These are phyloP conservation scores for Mycena venus DNA, from an alignment of 768 basidiomycete species.

Conservation along the genomic window DNA sequence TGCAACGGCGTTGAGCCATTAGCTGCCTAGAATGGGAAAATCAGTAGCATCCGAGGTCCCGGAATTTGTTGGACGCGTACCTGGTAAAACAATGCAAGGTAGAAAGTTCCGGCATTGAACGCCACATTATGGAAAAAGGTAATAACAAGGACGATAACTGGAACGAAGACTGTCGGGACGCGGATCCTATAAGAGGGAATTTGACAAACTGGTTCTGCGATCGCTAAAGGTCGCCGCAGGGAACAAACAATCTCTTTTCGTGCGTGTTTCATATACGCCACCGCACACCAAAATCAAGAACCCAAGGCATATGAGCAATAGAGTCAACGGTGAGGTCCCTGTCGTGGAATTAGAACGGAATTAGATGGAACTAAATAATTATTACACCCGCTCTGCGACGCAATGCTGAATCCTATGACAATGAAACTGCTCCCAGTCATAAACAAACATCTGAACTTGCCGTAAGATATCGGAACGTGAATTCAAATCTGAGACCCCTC, in stretches of 20 bases:
- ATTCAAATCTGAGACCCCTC: constrained; percentile 46
- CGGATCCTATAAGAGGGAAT: constrained; percentile 18
- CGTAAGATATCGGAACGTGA: constrained; percentile 35
- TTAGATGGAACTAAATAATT: constrained; percentile 13
- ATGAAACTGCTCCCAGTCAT: constrained; percentile 82
- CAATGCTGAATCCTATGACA: constrained; percentile 86
- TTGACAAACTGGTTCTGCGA: constrained; percentile 67
- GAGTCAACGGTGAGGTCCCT: constrained; percentile 78
- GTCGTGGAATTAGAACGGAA: constrained; percentile 29
- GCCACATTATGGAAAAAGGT: constrained; percentile 87
- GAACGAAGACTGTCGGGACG: constrained; percentile 32
- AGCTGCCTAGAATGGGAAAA: constrained; percentile 64
- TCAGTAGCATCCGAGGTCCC: constrained; percentile 20
- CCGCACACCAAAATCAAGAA: constrained; percentile 66
- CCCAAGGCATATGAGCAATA: constrained; percentile 71
- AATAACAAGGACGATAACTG: constrained; percentile 76
- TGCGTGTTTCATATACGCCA: constrained; percentile 76
- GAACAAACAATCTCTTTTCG: constrained; percentile 79
- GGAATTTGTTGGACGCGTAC: constrained; percentile 52
- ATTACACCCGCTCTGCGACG: constrained; percentile 78
- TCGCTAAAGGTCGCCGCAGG: constrained; percentile 74
- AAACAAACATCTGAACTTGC: constrained; percentile 69
- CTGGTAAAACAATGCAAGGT: constrained; percentile 87
- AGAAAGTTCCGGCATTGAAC: constrained; percentile 89
- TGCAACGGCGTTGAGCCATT: constrained; percentile 77